Evolutionary conservation across 2,329 filamentous ascomycete genomes (phyloP).

Genomic region (Fusarium sacchari): DNA sequence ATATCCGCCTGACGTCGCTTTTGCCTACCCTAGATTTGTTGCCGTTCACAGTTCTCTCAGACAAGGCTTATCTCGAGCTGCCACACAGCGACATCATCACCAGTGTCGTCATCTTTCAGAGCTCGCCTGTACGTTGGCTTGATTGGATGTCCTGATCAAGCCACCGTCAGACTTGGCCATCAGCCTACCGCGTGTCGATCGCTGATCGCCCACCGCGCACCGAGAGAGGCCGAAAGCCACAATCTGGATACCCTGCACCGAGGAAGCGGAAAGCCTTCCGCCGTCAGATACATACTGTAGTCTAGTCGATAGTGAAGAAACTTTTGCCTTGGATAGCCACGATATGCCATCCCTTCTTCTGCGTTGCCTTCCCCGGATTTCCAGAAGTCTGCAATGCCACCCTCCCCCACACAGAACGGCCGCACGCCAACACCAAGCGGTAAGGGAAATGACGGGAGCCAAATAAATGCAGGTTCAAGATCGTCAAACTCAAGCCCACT

Average conservation of each 20-base stretch:
- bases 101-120: constrained; percentile 19
- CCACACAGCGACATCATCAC: constrained; percentile 15
- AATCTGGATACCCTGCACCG: not conserved
- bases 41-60: not conserved
- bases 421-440: constrained; percentile 24
- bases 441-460: constrained; percentile 31
- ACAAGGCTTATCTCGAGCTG: constrained; percentile 5
- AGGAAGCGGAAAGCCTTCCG: constrained; percentile 28
- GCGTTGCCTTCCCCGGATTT: constrained; percentile 32
- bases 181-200: constrained; percentile 28
- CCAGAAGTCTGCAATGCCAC: constrained; percentile 39
- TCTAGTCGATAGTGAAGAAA: not conserved
- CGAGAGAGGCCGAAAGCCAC: constrained; percentile 13
- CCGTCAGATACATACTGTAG: no score
- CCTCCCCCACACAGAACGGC: constrained; percentile 26
- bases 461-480: constrained; percentile 33
- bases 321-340: constrained; percentile 4
- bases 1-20: not conserved
- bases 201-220: constrained; percentile 26
- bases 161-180: constrained; percentile 23
- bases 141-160: constrained; percentile 24
- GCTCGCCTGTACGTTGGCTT: constrained; percentile 10
- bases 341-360: not conserved
- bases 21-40: constrained; percentile 1
- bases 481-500: constrained; percentile 18